phyloP scores from a whole-genome alignment of 805 yeast genomes.

The Cyberlindnera petersonii region DNA sequence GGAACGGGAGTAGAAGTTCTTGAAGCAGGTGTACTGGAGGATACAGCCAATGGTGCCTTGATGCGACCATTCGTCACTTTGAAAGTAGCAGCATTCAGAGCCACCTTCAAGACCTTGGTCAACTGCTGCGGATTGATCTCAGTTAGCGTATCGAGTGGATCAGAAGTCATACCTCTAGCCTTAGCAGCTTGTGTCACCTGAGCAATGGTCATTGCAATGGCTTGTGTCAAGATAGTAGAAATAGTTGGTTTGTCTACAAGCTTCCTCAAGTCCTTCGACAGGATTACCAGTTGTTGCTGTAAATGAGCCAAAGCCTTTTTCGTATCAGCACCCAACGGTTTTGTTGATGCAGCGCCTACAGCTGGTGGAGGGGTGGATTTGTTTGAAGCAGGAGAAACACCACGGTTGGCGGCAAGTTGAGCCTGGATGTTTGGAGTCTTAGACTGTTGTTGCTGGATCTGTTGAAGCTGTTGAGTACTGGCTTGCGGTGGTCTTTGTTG shows the following conservation, averaged over 20 bases:
- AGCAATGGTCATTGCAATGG: conserved; percentile 89
- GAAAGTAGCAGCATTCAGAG: conserved; percentile 71
- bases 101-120: conserved; percentile 73
- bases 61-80: conserved; percentile 55
- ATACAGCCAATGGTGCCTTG: conserved; percentile 36
- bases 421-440: conserved; percentile 28
- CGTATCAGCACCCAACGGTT: conserved; percentile 35
- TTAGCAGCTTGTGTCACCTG: conserved; percentile 87
- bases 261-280: conserved; percentile 68
- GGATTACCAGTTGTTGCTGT: conserved; percentile 78
- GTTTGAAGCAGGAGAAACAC: conserved; percentile 21
- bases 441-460: conserved; percentile 3
- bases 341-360: conserved; percentile 26
- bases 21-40: conserved; percentile 20
- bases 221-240: conserved; percentile 81
- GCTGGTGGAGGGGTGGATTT: conserved; percentile 26
- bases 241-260: conserved; percentile 78
- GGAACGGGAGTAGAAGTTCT: conserved; percentile 18
- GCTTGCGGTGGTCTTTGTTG: conserved; percentile 3
- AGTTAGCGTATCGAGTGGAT: conserved; percentile 71
- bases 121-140: conserved; percentile 80
- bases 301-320: conserved; percentile 70
- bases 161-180: conserved; percentile 73
- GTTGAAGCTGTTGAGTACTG: conserved; percentile 4
- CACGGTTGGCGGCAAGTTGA: conserved; percentile 33